Conservation (phyloP, 805 yeast genomes). For the Starmerella etchellsii region DNA sequence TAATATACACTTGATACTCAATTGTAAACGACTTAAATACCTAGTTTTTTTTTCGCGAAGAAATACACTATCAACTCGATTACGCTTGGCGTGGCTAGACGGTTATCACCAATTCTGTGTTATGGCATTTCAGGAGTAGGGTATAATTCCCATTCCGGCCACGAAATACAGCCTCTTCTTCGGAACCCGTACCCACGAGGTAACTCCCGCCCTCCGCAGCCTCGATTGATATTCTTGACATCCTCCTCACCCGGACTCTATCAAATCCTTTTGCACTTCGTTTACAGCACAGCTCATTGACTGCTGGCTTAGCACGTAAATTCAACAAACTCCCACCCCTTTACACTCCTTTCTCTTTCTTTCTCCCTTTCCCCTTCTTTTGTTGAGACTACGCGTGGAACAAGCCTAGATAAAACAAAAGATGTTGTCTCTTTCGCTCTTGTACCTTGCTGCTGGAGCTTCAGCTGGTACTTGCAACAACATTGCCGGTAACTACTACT, state of each 20-base stretch:
- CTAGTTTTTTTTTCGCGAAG: too few species aligned
- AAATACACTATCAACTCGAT: too few species aligned
- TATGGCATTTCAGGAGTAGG: neutral
- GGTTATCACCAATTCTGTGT: too few species aligned
- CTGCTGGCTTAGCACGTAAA: too few species aligned
- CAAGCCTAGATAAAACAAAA: too few species aligned
- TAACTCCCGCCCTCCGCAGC: neutral
- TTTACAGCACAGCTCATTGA: too few species aligned
- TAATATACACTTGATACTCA: too few species aligned
- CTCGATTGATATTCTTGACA: too few species aligned
- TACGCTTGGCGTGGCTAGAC: constrained; percentile 3
- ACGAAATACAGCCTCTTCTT: constrained; percentile 3
- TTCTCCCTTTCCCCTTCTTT: neutral
- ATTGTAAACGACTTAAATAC: too few species aligned
- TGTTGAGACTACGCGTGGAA: neutral
- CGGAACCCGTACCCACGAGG: neutral
- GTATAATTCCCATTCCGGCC: neutral
- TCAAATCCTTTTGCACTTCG: too few species aligned
- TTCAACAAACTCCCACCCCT: constrained; percentile 9
- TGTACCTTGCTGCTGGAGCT: constrained; percentile 22
- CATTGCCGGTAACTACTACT: constrained; percentile 71
- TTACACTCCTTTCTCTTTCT: constrained; percentile 9
- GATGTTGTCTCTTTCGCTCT: constrained; percentile 20
- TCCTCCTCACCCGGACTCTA: too few species aligned
- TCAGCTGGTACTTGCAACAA: constrained; percentile 34